Conservation (phyloP, 2,329 filamentous ascomycete genomes). For the Xylariaceae sp. region DNA sequence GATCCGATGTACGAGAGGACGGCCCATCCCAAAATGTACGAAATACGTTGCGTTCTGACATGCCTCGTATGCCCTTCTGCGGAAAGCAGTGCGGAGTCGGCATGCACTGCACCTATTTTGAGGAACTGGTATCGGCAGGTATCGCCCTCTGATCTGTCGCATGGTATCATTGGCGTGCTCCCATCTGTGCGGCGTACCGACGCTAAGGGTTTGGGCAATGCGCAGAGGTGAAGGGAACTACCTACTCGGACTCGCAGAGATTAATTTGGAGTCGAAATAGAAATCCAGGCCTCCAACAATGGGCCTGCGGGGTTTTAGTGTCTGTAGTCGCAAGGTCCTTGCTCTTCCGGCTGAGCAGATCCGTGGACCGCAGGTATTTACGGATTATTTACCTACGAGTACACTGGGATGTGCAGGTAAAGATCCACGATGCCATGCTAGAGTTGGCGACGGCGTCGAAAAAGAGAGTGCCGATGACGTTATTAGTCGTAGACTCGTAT, state of each 20-base stretch:
- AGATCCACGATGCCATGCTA: too few species aligned
- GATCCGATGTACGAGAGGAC: not conserved
- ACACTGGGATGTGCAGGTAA: too few species aligned
- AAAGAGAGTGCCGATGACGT: conserved; percentile 13
- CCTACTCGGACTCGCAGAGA: not conserved
- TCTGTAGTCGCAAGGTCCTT: not conserved
- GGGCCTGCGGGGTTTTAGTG: conserved; percentile 8
- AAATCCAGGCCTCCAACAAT: conserved; percentile 12
- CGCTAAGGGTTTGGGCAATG: not conserved
- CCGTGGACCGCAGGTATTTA: conserved; percentile 9
- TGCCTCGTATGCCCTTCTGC: not conserved
- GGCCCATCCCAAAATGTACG: not conserved
- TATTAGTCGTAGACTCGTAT: not conserved
- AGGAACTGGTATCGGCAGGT: not conserved
- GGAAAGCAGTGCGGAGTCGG: not conserved
- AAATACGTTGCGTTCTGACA: not conserved
- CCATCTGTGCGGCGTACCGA: not conserved
- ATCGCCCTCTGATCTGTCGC: not conserved
- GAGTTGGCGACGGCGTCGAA: too few species aligned
- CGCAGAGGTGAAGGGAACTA: not conserved
- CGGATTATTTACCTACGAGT: too few species aligned
- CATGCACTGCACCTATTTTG: not conserved
- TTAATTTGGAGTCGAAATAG: conserved; percentile 5
- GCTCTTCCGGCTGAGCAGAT: conserved; percentile 18
- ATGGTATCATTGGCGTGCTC: not conserved